A percentile compares a stretch with the other conserved stretches of the same genome.
Conservation (phyloP, 108 stramenopile species). For the Schizochytrium sp. region DNA sequence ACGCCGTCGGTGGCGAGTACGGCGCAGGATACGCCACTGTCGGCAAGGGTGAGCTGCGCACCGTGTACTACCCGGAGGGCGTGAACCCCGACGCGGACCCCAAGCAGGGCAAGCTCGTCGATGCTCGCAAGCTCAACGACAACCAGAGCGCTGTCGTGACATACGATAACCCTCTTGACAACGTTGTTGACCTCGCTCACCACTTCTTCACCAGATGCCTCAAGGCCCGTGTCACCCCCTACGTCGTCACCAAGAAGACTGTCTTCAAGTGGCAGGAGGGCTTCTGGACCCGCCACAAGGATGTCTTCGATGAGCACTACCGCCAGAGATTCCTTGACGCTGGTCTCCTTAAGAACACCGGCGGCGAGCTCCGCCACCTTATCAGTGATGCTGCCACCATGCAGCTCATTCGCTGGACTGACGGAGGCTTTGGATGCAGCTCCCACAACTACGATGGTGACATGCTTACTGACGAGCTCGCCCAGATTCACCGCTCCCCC, state of each 20-base stretch:
- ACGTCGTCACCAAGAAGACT: conserved; percentile 97
- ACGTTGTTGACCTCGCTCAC: conserved; percentile 90
- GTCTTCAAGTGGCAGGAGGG: conserved; percentile 99
- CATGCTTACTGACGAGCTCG: conserved; percentile 95
- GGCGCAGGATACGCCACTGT: conserved; percentile 92
- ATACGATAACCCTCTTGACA: conserved; percentile 97
- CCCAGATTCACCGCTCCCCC: conserved; percentile 96
- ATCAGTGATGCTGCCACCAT: conserved; percentile 98
- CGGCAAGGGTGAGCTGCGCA: conserved; percentile 88
- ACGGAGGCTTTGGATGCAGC: conserved; percentile 96
- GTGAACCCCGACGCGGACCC: conserved; percentile 80
- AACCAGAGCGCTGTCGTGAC: conserved; percentile 92
- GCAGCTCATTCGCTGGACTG: conserved; percentile 97
- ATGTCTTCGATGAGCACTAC: conserved; percentile 91
- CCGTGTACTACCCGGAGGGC: conserved; percentile 87
- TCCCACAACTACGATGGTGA: conserved; percentile 97
- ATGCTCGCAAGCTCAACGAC: conserved; percentile 92
- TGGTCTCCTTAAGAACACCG: conserved; percentile 87
- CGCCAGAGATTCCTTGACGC: conserved; percentile 80
- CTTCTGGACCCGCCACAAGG: conserved; percentile 93
- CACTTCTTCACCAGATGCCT: conserved; percentile 91
- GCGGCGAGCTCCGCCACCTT: conserved; percentile 90
- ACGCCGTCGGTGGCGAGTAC: conserved; percentile 97
- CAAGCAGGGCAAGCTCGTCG: conserved; percentile 80
- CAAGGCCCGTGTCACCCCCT: conserved; percentile 89